Percentiles rank a stretch among this genome's conserved stretches.
phyloP scores from a whole-genome alignment of 2,329 filamentous ascomycete species.

The Arachnopeziza araneosa region DNA sequence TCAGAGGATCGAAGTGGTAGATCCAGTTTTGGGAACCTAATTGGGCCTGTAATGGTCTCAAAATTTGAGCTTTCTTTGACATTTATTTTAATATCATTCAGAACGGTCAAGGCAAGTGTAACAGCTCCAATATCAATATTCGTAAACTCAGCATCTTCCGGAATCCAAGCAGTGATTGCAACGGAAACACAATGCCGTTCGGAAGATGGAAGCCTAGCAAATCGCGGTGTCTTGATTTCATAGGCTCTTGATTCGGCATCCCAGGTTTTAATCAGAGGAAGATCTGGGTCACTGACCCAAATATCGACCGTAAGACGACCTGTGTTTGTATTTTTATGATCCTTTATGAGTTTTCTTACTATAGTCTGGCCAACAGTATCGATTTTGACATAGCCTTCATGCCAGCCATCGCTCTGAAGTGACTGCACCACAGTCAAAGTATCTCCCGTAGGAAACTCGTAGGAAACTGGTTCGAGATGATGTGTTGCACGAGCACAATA shows the following conservation, averaged over 20 bases:
- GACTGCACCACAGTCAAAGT: constrained; percentile 22
- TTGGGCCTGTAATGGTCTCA: constrained; percentile 17
- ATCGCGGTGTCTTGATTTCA: constrained; percentile 23
- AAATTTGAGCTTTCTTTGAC: constrained; percentile 18
- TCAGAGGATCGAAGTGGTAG: not conserved
- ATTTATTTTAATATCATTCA: constrained; percentile 24
- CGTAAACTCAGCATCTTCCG: constrained; percentile 22
- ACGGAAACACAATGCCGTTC: constrained; percentile 24
- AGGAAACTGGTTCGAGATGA: constrained; percentile 12
- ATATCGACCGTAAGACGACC: constrained; percentile 23
- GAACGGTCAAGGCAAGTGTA: constrained; percentile 18
- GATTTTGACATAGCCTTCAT: constrained; percentile 6
- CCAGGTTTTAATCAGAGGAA: constrained; percentile 18
- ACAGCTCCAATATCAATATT: constrained; percentile 19
- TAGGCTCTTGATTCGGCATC: constrained; percentile 17
- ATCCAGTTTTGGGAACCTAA: constrained; percentile 19
- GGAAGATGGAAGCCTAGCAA: constrained; percentile 7
- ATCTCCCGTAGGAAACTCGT: constrained; percentile 17
- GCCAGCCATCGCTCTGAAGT: constrained; percentile 12
- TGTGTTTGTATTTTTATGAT: constrained; percentile 14
- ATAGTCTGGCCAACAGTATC: constrained; percentile 24
- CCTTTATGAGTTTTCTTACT: constrained; percentile 17
- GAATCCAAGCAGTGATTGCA: constrained; percentile 28
- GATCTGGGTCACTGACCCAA: constrained; percentile 19
- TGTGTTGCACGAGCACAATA: constrained; percentile 21